Percentiles rank a stretch among this genome's conserved stretches.
Evolutionary conservation across 2,329 filamentous ascomycete species (phyloP).

Genomic region (Microcera coccophila): DNA sequence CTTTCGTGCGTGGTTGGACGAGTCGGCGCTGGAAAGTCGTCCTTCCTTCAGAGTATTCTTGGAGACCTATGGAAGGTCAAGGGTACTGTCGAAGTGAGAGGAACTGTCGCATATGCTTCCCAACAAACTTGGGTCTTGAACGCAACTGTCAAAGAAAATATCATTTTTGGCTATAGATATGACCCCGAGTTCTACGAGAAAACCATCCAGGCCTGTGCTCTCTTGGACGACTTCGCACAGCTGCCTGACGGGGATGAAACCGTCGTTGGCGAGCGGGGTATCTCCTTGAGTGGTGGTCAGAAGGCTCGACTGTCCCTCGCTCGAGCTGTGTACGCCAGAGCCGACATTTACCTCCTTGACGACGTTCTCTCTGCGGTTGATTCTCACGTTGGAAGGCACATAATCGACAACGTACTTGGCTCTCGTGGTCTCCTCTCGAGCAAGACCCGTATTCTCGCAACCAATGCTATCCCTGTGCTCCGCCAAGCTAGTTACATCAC

Average conservation of each 20-base stretch:
- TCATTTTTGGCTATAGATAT: constrained; percentile 91
- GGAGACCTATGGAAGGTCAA: constrained; percentile 89
- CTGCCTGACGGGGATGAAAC: constrained; percentile 95
- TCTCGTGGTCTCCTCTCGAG: constrained; percentile 73
- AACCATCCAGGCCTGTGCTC: constrained; percentile 85
- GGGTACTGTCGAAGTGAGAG: constrained; percentile 78
- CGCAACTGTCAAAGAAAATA: constrained; percentile 93
- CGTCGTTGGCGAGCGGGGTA: constrained; percentile 92
- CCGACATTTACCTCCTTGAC: constrained; percentile 93
- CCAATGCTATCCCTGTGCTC: constrained; percentile 89
- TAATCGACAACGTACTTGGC: constrained; percentile 92
- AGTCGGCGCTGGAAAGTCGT: constrained; percentile 94
- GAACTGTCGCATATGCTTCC: constrained; percentile 83
- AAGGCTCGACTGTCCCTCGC: constrained; percentile 91
- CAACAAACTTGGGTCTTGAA: constrained; percentile 98
- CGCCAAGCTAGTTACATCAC: constrained; percentile 86
- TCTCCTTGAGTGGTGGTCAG: constrained; percentile 92
- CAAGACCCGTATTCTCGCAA: constrained; percentile 90
- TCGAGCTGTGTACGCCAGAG: constrained; percentile 89
- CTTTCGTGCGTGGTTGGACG: constrained; percentile 89
- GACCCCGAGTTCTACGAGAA: constrained; percentile 92
- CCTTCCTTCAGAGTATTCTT: constrained; percentile 79
- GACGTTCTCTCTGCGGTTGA: constrained; percentile 97
- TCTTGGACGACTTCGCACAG: constrained; percentile 84
- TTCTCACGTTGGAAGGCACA: constrained; percentile 89